Evolutionary conservation across 768 basidiomycete genomes (phyloP).

Genomic region (Tulasnella sp.): DNA sequence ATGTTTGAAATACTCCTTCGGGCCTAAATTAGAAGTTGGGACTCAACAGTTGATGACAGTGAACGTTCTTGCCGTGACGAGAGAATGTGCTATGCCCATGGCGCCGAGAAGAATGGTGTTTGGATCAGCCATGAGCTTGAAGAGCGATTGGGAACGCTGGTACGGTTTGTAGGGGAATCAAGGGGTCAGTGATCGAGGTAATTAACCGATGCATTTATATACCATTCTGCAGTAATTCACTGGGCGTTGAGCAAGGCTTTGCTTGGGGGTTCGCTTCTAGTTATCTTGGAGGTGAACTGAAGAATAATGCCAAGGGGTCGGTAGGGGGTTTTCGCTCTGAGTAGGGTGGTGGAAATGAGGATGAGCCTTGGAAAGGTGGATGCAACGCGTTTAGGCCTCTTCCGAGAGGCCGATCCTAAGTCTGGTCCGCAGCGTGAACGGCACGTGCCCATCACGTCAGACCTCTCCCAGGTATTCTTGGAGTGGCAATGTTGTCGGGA

Average conservation of each 20-base stretch:
- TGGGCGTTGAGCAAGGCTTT: not conserved
- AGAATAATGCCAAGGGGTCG: not conserved
- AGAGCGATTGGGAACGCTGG: not conserved
- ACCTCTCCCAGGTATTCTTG: not conserved
- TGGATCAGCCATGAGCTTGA: not conserved
- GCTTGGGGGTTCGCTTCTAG: not conserved
- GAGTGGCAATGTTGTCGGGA: too few species aligned
- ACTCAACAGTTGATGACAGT: not conserved
- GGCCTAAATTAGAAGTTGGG: not conserved
- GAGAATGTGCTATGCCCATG: not conserved
- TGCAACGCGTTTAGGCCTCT: not conserved
- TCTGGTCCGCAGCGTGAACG: not conserved
- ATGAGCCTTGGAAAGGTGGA: not conserved
- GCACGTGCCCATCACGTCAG: not conserved
- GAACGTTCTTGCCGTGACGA: not conserved
- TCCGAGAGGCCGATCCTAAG: not conserved
- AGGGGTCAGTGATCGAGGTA: not conserved
- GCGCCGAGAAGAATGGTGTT: not conserved
- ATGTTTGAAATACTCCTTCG: not conserved
- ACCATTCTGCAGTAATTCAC: not conserved
- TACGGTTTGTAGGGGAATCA: not conserved
- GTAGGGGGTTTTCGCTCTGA: not conserved
- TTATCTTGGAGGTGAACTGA: not conserved
- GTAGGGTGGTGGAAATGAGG: not conserved
- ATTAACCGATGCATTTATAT: not conserved